Base-by-base conservation (phyloP, 305 asterid species). In the Solanum hybrid region DNA sequence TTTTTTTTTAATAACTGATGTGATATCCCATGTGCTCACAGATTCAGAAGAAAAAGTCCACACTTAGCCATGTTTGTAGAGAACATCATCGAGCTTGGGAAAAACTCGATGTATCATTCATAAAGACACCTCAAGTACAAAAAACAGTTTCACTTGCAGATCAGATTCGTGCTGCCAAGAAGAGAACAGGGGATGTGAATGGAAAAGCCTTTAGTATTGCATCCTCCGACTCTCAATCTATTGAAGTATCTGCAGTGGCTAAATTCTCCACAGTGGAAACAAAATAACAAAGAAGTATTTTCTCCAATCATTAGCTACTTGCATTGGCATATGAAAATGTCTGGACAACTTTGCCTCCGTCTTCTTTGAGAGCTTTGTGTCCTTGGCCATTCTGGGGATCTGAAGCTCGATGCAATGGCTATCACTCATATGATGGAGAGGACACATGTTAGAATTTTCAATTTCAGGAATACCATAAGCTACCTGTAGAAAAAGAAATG, bases 161-260 rank as follows among this genome's bases (percentile, higher is more conserved):
- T 91, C 98, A 96, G 94, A 96, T 97, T 90, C 96, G 94, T 82
- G 88, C 89, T 78, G 99, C 99, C 68, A 97, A 97, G 92, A 92
- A 87, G 86, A 94, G 89, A 89, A 94, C 93, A 9, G 91, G 94
- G 91, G 75, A 36, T 73, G 24, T 77, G 87, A 88, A 88, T 51
- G 61, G 24, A 32, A 88, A 75, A 31, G 27, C 85, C 33, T 65
- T 31, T 24, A 51, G 76, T 51, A 36, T 13, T 78, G n/a, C 85
- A 45, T 80, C 90, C 5, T 32, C 90, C 2, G 27, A n/a, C 38
- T 38, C 89, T 37, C 36, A 38, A 85, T 57, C 77, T 22, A 70
- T 31, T 79, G 87, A 77, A 88, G 73, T 57, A 77, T 88, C 77
- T 32, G 77, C 26, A 31, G 85, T 36, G n/a, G 57, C 75, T 17